phyloP scores from a whole-genome alignment of 2,329 filamentous ascomycete genomes.

The Paraconiothyrium brasiliense region DNA sequence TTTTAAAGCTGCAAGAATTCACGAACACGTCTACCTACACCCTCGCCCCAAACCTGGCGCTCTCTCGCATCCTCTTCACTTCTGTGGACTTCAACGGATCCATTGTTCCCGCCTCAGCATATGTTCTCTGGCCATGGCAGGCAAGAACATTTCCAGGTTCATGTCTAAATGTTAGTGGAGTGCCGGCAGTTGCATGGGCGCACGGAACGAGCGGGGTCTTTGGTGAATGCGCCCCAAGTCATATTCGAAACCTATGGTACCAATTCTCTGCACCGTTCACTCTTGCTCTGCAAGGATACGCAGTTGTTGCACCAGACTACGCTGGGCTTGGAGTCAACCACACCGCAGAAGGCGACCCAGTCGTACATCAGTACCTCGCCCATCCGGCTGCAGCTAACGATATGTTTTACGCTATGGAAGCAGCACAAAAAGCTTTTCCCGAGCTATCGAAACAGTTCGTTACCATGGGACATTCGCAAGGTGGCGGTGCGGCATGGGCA shows the following conservation, averaged over 20 bases:
- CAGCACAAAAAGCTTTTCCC: conserved; percentile 55
- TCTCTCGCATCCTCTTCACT: conserved; percentile 62
- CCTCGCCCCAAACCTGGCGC: conserved; percentile 52
- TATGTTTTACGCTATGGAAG: conserved; percentile 54
- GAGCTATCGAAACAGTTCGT: conserved; percentile 49
- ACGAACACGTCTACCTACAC: conserved; percentile 54
- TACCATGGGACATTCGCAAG: conserved; percentile 59
- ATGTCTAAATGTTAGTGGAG: background rate
- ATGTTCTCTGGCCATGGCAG: conserved; percentile 1
- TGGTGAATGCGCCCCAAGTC: conserved; percentile 34
- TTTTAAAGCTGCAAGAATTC: conserved; percentile 54
- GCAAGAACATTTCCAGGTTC: background rate
- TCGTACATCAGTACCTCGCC: conserved; percentile 53
- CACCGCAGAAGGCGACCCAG: conserved; percentile 37
- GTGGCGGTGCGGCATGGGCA: conserved; percentile 57
- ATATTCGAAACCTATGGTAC: conserved; percentile 37
- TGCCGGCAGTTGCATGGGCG: conserved; percentile 68
- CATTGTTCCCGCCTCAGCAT: conserved; percentile 32
- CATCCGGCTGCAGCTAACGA: conserved; percentile 55
- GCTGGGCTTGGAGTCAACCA: conserved; percentile 29
- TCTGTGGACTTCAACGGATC: conserved; percentile 58
- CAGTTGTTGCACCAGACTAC: conserved; percentile 25
- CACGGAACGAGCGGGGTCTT: conserved; percentile 66
- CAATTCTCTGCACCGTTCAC: conserved; percentile 34
- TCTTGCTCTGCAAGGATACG: conserved; percentile 32